These are phyloP conservation scores for Candida loeiensis DNA, from an alignment of 805 yeast species.

Conservation along the genomic window DNA sequence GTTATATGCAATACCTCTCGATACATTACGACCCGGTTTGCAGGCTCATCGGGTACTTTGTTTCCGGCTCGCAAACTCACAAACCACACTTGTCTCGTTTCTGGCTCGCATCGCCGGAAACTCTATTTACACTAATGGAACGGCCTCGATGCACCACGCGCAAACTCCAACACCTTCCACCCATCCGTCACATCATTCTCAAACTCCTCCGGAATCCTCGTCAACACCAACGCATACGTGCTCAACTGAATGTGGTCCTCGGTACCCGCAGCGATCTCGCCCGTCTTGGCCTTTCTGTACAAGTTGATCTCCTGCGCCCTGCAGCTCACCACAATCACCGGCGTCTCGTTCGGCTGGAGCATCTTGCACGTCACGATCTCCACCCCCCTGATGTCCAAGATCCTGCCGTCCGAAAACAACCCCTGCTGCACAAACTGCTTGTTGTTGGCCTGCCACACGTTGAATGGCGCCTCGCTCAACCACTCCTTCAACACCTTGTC, in stretches of 20 bases:
- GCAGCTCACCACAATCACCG: slow-evolving; percentile 89
- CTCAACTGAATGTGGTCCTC: slow-evolving; percentile 90
- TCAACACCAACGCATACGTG: slow-evolving; percentile 94
- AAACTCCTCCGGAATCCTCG: slow-evolving; percentile 88
- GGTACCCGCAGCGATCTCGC: slow-evolving; percentile 92
- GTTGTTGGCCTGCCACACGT: slow-evolving; percentile 90
- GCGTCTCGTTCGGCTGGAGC: slow-evolving; percentile 85
- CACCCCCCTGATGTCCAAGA: slow-evolving; percentile 91
- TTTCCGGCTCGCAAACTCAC: no score
- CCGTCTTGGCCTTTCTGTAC: slow-evolving; percentile 85
- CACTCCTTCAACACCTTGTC: slow-evolving; percentile 77
- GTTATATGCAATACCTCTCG: no score
- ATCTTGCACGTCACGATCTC: slow-evolving; percentile 86
- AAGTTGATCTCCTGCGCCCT: slow-evolving; percentile 94
- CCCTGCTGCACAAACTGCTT: slow-evolving; percentile 91
- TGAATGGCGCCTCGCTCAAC: slow-evolving; percentile 96
- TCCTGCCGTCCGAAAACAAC: slow-evolving; percentile 83
- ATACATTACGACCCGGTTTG: no score
- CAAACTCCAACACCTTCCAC: slow-evolving; percentile 94
- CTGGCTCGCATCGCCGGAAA: no score
- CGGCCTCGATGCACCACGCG: slow-evolving; percentile 86
- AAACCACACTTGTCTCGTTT: no score
- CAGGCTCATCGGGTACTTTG: no score
- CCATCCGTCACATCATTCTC: slow-evolving; percentile 92
- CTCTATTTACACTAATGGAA: slow-evolving; percentile 41